These are phyloP conservation scores for Kickxella alabastrina DNA, from an alignment of 192 early-diverging fungal genomes.

Conservation along the genomic window DNA sequence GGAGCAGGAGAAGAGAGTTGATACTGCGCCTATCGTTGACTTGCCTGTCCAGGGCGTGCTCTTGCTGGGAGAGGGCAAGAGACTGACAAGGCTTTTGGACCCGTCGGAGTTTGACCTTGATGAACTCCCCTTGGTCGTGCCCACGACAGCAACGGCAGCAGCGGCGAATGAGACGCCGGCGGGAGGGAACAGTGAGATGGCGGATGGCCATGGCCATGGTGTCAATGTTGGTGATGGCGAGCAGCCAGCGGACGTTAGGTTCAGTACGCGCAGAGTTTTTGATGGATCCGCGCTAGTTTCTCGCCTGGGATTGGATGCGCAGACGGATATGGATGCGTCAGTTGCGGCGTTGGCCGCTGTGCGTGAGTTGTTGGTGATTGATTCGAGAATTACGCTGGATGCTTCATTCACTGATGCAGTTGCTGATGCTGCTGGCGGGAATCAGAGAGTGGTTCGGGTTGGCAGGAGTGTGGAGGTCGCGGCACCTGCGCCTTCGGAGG, in stretches of 20 bases:
- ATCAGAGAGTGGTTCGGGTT: constrained; percentile 5
- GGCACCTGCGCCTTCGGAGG: neutral
- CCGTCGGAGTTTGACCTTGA: constrained; percentile 45
- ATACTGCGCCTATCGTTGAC: constrained; percentile 21
- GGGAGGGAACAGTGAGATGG: too few species aligned
- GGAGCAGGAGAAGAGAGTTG: constrained; percentile 26
- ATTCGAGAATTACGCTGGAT: constrained; percentile 5
- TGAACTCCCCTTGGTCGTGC: too few species aligned
- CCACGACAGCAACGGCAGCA: constrained; percentile 4
- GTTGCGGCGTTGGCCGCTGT: constrained; percentile 16
- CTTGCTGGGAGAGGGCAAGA: constrained; percentile 32
- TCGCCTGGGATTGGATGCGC: constrained; percentile 19
- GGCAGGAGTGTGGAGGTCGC: constrained; percentile 15
- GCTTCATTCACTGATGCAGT: neutral
- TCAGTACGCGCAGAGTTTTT: constrained; percentile 29
- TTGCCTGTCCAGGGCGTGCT: constrained; percentile 43
- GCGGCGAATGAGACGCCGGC: too few species aligned
- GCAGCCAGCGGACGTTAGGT: neutral
- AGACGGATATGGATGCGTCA: constrained; percentile 1
- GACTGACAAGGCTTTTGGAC: constrained; percentile 31
- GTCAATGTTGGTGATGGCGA: neutral
- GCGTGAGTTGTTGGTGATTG: constrained; percentile 20
- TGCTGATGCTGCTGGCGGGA: neutral
- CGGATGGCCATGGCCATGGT: neutral
- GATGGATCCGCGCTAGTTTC: constrained; percentile 10